Evolutionary conservation across 2,329 filamentous ascomycete species (phyloP).

Genomic region (Corynespora cassiicola): DNA sequence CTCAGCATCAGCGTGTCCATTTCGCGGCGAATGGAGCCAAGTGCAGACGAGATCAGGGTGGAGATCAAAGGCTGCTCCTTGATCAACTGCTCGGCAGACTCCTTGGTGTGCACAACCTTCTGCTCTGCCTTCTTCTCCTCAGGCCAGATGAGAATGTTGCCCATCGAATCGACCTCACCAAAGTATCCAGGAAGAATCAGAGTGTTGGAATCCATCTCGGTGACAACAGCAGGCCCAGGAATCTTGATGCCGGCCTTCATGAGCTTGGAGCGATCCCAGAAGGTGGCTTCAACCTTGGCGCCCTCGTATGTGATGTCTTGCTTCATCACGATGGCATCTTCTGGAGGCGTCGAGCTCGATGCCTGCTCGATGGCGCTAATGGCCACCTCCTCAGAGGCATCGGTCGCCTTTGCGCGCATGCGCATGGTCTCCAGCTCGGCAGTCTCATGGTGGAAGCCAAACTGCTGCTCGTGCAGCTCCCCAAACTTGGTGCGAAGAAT

Average conservation of each 20-base stretch:
- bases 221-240: conserved; percentile 54
- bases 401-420: conserved; percentile 52
- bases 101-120: conserved; percentile 40
- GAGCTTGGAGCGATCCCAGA: conserved; percentile 54
- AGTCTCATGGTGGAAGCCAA: conserved; percentile 51
- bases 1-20: conserved; percentile 61
- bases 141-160: conserved; percentile 58
- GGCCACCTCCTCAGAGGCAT: conserved; percentile 50
- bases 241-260: conserved; percentile 50
- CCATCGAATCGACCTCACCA: conserved; percentile 55
- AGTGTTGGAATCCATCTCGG: conserved; percentile 61
- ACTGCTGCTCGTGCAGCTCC: conserved; percentile 53
- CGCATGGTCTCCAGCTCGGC: conserved; percentile 58
- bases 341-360: conserved; percentile 32
- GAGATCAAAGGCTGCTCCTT: conserved; percentile 51
- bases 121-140: conserved; percentile 34
- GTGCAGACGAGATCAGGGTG: conserved; percentile 53
- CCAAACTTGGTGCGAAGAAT: conserved; percentile 50
- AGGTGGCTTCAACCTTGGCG: conserved; percentile 47
- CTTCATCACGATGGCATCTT: conserved; percentile 46
- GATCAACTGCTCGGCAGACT: conserved; percentile 46
- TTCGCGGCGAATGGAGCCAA: conserved; percentile 56
- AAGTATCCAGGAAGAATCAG: conserved; percentile 56
- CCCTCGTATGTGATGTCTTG: conserved; percentile 51
- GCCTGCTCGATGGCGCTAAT: conserved; percentile 43